Evolutionary conservation across 2,329 filamentous ascomycete genomes (phyloP), one percentile per base, ranked within the genome.

Genomic region (Lasiodiplodia sp.): DNA sequence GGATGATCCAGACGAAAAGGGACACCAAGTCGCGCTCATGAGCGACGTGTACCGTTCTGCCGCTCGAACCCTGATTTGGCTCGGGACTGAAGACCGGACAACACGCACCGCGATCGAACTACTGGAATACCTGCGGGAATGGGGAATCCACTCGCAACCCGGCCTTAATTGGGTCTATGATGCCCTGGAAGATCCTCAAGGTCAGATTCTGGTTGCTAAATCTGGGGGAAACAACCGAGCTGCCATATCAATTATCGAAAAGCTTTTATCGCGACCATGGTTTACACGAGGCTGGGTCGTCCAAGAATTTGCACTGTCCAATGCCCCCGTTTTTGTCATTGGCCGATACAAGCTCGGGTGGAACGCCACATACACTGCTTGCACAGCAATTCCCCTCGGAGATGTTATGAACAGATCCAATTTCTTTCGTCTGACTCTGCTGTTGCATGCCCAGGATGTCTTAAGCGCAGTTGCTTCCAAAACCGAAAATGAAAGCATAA

Each of bases 41-140:
- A 28, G n/a, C 16, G 18, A 67, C 2, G 69, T 71, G 4, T 71
- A 67, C 63, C 28, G 40, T n/a, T 18, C 23, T 8, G 57, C 65
- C 44, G 2, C 47, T 31, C n/a, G 40, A 16, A 60, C 68, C 7
- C 14, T 55, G 14, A 56, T 67, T 12, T 71, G 72, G 72, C 66
- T 73, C 1, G 72, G 72, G 14, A 18, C 34, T 4, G 53, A 57
- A 10, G 53, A 57, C 21, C 28, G 18, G 8, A n/a, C 38, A 3
- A 57, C 53, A 23, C 28, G 31, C 18, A 1, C 21, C 31, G 28
- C 53, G 16, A 1, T 38, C 28, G 8, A 23, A 10, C 18, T 57
- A 6, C 1, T 38, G 8, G 14, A 55, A 1, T 25, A 55, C 5
- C 2, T 55, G 4, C 2, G 4, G 2, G 25, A 6, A n/a, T 44